Evolutionary conservation across 768 basidiomycete species (phyloP), one percentile per base, ranked within the genome.

Genomic region (Mycena metata): DNA sequence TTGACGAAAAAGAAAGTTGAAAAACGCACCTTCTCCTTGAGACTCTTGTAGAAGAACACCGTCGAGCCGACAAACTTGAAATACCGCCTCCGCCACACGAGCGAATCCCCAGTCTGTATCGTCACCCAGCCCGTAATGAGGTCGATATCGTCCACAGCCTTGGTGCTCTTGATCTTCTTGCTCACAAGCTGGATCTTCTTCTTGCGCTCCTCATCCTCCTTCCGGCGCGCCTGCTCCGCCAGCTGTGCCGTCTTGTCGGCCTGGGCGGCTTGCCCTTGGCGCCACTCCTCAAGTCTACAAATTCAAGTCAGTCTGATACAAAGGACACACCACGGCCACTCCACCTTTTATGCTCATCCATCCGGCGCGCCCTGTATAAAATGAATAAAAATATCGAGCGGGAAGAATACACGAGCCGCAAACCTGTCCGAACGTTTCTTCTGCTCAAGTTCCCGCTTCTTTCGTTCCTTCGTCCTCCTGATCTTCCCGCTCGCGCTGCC

Each of bases 1-100:
- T 30, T 30, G 15, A 35, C 36, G 36, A 51, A 33, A n/a, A 45
- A 36, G 24, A 21, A 39, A 23, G 5, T n/a, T n/a, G 16, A 47
- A 15, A 55, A 42, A 71, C 61, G 12, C 9, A 65, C 13, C 71
- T 82, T 59, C 65, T 88, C 90, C 78, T 86, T 83, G 39, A 83
- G 83, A 74, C 81, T 87, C 46, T 83, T 82, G 72, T 85, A 89
- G 46, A 92, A 80, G 58, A 83, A 81, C 36, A 88, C 69, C 9
- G 79, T 79, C 24, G 80, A 82, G 17, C 82, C 84, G 59, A 83
- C 78, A 52, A 91, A 85, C 76, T 84, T 86, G 77, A 85, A 90
- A 72, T 85, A 91, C n/a, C 90, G 81, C 65, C 91, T 82, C 72
- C 88, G 88, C 91, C 91, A 92, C 0, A 83, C 79, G 60, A 89